A percentile compares a stretch with the other conserved stretches of the same genome.
Conservation (phyloP, 2,329 filamentous ascomycete genomes). For the Aspergillus tubingensis region DNA sequence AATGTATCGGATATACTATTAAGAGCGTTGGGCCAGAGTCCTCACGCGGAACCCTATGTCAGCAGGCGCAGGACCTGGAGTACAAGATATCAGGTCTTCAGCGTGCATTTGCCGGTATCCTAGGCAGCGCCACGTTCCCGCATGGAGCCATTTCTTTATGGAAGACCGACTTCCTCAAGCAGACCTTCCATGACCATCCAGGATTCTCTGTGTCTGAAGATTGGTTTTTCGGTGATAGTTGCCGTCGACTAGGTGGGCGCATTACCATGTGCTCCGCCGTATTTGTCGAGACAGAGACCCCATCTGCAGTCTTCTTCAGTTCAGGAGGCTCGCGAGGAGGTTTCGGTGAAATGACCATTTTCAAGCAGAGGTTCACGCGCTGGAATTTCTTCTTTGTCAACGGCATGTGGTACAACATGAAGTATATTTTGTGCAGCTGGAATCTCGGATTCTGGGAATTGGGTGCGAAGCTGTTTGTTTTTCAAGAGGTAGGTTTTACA, state of each 20-base stretch:
- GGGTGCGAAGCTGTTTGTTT: conserved; percentile 53
- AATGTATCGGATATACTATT: conserved; percentile 54
- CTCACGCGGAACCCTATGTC: conserved; percentile 41
- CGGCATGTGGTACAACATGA: conserved; percentile 51
- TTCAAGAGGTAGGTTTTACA: conserved; percentile 43
- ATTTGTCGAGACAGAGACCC: conserved; percentile 56
- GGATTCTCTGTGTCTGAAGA: conserved; percentile 55
- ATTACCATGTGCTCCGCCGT: conserved; percentile 53
- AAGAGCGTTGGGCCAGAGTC: conserved; percentile 45
- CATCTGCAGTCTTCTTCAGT: conserved; percentile 45
- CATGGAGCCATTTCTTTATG: conserved; percentile 55
- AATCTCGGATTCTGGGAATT: conserved; percentile 53
- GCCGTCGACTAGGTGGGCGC: conserved; percentile 47
- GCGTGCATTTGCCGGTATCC: conserved; percentile 46
- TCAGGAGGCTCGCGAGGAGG: conserved; percentile 44
- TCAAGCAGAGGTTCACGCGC: conserved; percentile 52
- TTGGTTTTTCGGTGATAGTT: conserved; percentile 56
- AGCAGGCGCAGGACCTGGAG: conserved; percentile 54
- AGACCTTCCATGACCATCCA: conserved; percentile 52
- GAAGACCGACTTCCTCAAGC: conserved; percentile 49
- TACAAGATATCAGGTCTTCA: conserved; percentile 54
- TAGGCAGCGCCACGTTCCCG: conserved; percentile 53
- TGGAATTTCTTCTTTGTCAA: conserved; percentile 58
- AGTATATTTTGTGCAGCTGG: conserved; percentile 52
- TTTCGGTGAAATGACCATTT: conserved; percentile 57